phyloP scores from a whole-genome alignment of 306 rosid species.

The Albizia julibrissin region DNA sequence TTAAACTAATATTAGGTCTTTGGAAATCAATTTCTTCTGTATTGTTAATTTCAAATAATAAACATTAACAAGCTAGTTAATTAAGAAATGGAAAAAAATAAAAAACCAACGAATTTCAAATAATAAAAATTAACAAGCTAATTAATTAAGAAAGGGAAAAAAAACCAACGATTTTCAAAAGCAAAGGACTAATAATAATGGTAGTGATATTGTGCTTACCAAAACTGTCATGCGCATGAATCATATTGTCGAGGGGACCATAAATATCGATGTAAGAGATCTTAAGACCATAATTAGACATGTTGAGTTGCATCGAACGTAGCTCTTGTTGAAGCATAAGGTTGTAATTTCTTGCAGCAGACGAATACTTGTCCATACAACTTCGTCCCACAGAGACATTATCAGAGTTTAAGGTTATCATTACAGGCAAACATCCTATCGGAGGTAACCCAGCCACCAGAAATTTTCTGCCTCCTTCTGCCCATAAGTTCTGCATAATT shows the following conservation, averaged over 20 bases:
- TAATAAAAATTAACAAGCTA: neutral
- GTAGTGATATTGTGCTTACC: constrained; percentile 38
- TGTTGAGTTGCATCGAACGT: constrained; percentile 42
- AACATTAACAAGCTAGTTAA: too few relatives aligned
- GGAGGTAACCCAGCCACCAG: constrained; percentile 66
- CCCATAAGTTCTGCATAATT: constrained; percentile 46
- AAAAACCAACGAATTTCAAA: too few relatives aligned
- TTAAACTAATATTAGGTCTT: neutral
- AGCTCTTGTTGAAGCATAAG: constrained; percentile 55
- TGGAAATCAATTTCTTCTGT: neutral
- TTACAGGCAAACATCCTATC: constrained; percentile 71
- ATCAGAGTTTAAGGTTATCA: constrained; percentile 48
- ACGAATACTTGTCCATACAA: constrained; percentile 56
- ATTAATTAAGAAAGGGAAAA: neutral
- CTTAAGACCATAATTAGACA: constrained; percentile 32
- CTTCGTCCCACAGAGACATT: constrained; percentile 29
- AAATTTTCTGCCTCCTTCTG: constrained; percentile 65
- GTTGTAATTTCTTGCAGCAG: constrained; percentile 58
- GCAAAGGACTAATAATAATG: neutral
- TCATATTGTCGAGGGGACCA: constrained; percentile 49
- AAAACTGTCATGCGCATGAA: constrained; percentile 18
- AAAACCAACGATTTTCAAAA: neutral
- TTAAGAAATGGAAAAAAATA: too few relatives aligned
- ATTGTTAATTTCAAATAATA: too few relatives aligned
- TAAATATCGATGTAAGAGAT: constrained; percentile 58